Evolutionary conservation across 305 asterid species (phyloP).

Genomic region (Fraxinus baroniana): DNA sequence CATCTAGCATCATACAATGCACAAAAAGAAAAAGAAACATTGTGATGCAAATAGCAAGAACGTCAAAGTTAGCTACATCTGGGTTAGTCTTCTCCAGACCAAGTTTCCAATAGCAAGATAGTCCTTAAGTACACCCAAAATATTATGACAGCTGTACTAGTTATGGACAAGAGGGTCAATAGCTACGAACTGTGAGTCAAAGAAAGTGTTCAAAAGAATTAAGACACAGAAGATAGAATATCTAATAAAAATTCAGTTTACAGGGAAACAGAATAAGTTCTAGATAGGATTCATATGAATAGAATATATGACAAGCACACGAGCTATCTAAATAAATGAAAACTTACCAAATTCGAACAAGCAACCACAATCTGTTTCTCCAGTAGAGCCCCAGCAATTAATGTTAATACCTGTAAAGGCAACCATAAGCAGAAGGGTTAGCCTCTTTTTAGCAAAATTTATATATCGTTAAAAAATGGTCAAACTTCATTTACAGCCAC

Average conservation of each 20-base stretch:
- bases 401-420: constrained; percentile 68
- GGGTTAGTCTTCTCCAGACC: constrained; percentile 1
- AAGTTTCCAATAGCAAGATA: constrained; percentile 3
- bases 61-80: background rate
- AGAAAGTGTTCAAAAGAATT: constrained; percentile 3
- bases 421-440: constrained; percentile 17
- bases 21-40: constrained; percentile 3
- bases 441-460: background rate
- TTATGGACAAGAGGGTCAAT: constrained; percentile 9
- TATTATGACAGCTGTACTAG: background rate
- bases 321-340: background rate
- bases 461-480: background rate
- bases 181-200: background rate
- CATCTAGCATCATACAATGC: constrained; percentile 8
- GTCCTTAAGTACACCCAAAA: background rate
- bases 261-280: constrained; percentile 9
- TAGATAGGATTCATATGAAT: constrained; percentile 6
- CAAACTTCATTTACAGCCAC: background rate
- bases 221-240: background rate
- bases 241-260: constrained; percentile 16
- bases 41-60: constrained; percentile 1
- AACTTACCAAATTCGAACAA: constrained; percentile 87
- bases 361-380: constrained; percentile 85
- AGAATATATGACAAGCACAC: background rate
- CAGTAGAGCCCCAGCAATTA: constrained; percentile 86